A percentile compares a stretch with the other conserved stretches of the same genome.
phyloP scores from a whole-genome alignment of 495 filamentous ascomycete species.

The Wilcoxina mikolae region DNA sequence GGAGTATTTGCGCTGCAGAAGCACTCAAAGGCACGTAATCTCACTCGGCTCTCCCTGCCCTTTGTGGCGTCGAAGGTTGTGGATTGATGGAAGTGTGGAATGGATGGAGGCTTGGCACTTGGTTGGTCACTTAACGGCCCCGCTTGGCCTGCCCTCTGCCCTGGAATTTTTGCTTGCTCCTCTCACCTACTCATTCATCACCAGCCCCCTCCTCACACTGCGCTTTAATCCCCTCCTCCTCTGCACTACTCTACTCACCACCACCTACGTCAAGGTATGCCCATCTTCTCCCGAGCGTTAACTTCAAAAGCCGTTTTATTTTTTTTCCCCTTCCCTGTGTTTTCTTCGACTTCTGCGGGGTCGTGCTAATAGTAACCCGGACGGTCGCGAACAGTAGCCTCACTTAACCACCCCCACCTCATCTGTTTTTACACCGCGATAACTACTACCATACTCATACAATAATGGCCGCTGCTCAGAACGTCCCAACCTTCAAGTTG shows the following conservation, averaged over 20 bases:
- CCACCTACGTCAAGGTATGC: not conserved
- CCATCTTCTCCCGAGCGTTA: not conserved
- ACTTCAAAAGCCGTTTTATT: not conserved
- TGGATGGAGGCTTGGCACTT: not conserved
- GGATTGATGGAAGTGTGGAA: not conserved
- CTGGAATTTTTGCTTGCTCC: not conserved
- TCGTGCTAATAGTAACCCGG: slow-evolving; percentile 1
- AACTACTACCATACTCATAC: not conserved
- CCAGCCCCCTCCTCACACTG: not conserved
- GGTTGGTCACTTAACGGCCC: not conserved
- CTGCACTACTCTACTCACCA: not conserved
- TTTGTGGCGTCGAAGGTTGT: not conserved
- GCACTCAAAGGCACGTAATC: too few species aligned
- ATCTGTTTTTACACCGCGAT: not conserved
- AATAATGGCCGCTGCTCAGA: not conserved
- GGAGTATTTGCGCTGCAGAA: too few species aligned
- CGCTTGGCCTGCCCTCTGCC: not conserved
- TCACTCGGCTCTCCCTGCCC: too few species aligned
- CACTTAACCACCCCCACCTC: not conserved
- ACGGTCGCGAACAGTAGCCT: not conserved
- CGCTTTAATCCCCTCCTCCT: not conserved
- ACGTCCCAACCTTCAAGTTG: slow-evolving; percentile 81
- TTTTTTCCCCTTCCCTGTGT: not conserved
- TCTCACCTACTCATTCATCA: not conserved
- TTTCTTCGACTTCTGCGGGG: slow-evolving; percentile 1